Evolutionary conservation across 1,139 yeast genomes (phyloP), one percentile per base, ranked within the genome.

Genomic region (Eremothecium gossypii): DNA sequence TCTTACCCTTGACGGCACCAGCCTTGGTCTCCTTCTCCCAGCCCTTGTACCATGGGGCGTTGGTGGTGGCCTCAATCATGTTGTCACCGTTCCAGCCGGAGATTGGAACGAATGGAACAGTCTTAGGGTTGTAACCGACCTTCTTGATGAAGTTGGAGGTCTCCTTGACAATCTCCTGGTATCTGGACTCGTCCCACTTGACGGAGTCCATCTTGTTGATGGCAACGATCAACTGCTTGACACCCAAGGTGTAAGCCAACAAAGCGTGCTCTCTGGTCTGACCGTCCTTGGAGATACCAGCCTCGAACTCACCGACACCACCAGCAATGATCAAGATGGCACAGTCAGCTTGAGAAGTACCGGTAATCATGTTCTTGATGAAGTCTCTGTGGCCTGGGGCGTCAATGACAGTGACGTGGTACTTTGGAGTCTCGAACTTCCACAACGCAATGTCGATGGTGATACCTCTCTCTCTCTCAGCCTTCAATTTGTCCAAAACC

Each of bases 241-340:
- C 96, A 69, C 98, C 98, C 68, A 91, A 96, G 47, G 96, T 91
- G 76, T 85, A 91, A 54, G 98, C 97, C 65, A 91, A 76, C 52
- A 91, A 74, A 36, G 98, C 98, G 65, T 91, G 98, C 73, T 91
- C 98, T 71, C 97, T 82, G 49, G 98, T 89, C 71, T 91, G 97
- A 53, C 98, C 98, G 58, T 97, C 97, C 71, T 89, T 85, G 73
- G 93, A 97, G 65, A 91, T 91, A 51, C 98, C 98, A 49, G 98
- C 93, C 72, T 91, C 98, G 69, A 89, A 91, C 68, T 91, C 98
- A 69, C 98, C 98, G 70, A 87, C 87, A 76, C 98, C 85, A 48
- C 97, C 97, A 53, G 95, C 85, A 57, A 91, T 91, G 45, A 91
- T 97, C 63, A 91, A 77, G 54, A 91, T 79, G 67, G 97, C 98